phyloP scores from a whole-genome alignment of 352 stramenopile species.

The Pythium apleroticum region DNA sequence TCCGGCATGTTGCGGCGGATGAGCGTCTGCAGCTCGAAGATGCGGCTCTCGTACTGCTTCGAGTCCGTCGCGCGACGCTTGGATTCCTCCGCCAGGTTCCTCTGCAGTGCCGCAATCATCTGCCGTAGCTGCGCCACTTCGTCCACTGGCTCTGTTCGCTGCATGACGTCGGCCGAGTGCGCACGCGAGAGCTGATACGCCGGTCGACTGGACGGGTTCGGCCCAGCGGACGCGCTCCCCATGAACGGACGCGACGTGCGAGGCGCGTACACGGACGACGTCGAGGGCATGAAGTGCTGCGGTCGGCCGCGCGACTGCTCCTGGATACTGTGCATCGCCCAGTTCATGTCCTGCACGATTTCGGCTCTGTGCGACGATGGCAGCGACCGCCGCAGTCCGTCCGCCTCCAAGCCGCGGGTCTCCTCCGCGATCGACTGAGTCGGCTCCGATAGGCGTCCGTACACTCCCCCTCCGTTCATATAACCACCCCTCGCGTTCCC shows the following conservation, averaged over 20 bases:
- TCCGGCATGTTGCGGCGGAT: slow-evolving; percentile 55
- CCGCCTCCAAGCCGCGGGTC: not conserved
- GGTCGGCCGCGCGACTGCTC: slow-evolving; percentile 3
- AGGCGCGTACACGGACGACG: not conserved
- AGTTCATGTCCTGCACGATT: slow-evolving; percentile 17
- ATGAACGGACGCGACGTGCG: not conserved
- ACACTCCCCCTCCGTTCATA: slow-evolving; percentile 8
- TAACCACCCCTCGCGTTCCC: not conserved
- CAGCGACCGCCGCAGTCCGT: slow-evolving; percentile 6
- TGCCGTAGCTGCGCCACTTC: slow-evolving; percentile 38
- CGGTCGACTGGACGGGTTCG: not conserved
- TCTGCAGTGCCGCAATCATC: slow-evolving; percentile 54
- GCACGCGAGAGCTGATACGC: slow-evolving; percentile 18
- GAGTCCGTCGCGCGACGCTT: slow-evolving; percentile 62
- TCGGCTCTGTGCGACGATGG: slow-evolving; percentile 1
- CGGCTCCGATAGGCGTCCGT: slow-evolving; percentile 20
- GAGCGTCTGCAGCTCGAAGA: slow-evolving; percentile 65
- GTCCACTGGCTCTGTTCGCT: slow-evolving; percentile 10
- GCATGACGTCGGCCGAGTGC: slow-evolving; percentile 22
- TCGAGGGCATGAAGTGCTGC: not conserved
- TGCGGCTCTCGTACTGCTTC: slow-evolving; percentile 78
- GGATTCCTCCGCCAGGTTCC: slow-evolving; percentile 65
- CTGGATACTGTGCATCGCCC: slow-evolving; percentile 22
- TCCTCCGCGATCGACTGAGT: slow-evolving; percentile 13
- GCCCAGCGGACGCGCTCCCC: not conserved